Percentiles rank a stretch among this genome's conserved stretches.
phyloP scores from a whole-genome alignment of 768 basidiomycete species.

The Gloeophyllum trabeum region DNA sequence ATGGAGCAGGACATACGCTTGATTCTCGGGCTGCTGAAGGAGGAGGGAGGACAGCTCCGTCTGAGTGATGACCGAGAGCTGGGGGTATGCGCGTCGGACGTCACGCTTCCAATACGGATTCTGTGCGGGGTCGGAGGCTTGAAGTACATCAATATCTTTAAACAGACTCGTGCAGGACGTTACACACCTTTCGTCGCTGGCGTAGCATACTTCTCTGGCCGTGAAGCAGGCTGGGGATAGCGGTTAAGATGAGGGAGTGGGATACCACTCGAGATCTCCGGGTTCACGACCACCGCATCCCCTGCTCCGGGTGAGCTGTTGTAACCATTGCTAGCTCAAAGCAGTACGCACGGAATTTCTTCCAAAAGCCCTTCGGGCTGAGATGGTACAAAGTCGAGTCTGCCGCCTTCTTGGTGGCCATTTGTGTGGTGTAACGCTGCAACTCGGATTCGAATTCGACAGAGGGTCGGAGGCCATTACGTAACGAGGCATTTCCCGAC shows the following conservation, averaged over 20 bases:
- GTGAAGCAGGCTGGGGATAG: slow-evolving; percentile 80
- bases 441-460: too few relatives aligned
- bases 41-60: slow-evolving; percentile 69
- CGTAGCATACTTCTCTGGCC: slow-evolving; percentile 77
- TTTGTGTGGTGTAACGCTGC: slow-evolving; percentile 21
- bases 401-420: slow-evolving; percentile 72
- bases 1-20: slow-evolving; percentile 39
- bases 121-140: slow-evolving; percentile 78
- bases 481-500: too few relatives aligned
- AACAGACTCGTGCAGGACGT: too few relatives aligned
- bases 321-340: not conserved
- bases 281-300: slow-evolving; percentile 75
- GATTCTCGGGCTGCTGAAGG: slow-evolving; percentile 61
- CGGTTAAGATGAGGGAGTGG: slow-evolving; percentile 65
- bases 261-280: slow-evolving; percentile 84
- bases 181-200: slow-evolving; percentile 77
- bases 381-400: slow-evolving; percentile 89
- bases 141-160: not conserved
- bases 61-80: slow-evolving; percentile 83
- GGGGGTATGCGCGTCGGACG: slow-evolving; percentile 87
- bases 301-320: slow-evolving; percentile 31
- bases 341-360: slow-evolving; percentile 72
- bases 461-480: too few relatives aligned
- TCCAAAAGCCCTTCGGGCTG: slow-evolving; percentile 88
- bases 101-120: slow-evolving; percentile 97